Base-by-base conservation (phyloP, 768 basidiomycete genomes). In the Cyathus striatus region DNA sequence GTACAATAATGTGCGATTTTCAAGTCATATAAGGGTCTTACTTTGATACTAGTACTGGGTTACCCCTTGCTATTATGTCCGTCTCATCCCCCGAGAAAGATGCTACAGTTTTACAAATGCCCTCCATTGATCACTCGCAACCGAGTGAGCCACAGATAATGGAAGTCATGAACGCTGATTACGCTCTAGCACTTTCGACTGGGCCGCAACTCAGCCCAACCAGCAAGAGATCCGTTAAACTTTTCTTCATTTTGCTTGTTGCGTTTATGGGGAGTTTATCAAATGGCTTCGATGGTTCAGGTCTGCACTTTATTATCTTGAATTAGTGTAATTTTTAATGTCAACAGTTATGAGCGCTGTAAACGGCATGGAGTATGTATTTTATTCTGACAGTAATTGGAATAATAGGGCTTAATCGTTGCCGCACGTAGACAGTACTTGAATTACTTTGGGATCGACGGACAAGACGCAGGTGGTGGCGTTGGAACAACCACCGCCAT, bases 281-380 rank as follows among this genome's bases (percentile, higher is more conserved):
- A 1, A 73, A 73, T 46, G 70, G 72, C 33, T 73, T 73, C 33
- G 70, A 74, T 42, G 71, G 71, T 16, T 67, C 68, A 41, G 69
- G 70, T 25, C 18, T 23, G 36, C 40, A 37, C 22, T 32, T 20
- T 18, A 4, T 40, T 20, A 42, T 23, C 17, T 34, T 4, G 37
- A 7, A 41, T 21, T 13, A 25, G 39, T 40, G 23, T 10, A 9
- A 14, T 32, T 27, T 5, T 16, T 13, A 20, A 9, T 17, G 12
- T 23, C 23, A n/a, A 32, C 23, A 72, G 72, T 73, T 16, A 72
- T 73, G 69, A 66, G 68, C 49, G 70, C 67, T 14, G 64, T 73
- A 23, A 72, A 70, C 47, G 70, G 68, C 33, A 72, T 74, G 72
- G 52, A 65, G 70, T 72, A 52, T 17, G 66, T 55, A 23, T 21